phyloP scores from a whole-genome alignment of 177 flowering plant genomes.

The Vitis hybrid region DNA sequence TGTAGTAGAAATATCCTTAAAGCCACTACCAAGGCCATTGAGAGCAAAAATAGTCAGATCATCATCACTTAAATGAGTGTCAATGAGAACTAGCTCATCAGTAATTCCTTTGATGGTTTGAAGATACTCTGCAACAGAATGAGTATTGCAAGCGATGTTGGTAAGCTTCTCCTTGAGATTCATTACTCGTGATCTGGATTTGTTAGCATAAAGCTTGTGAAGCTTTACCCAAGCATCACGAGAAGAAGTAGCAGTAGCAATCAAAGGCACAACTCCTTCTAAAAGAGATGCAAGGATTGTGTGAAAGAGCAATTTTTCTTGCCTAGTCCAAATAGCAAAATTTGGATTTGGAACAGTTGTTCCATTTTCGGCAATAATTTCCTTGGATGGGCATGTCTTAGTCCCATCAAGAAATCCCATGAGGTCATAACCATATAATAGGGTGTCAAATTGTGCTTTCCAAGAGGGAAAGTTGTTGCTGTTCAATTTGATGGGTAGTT shows the following conservation, averaged over 20 bases:
- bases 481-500: too few relatives aligned
- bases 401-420: too few relatives aligned
- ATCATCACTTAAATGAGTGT: neutral
- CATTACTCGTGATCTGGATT: neutral
- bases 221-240: neutral
- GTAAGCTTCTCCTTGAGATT: neutral
- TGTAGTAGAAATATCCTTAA: too few relatives aligned
- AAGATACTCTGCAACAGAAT: neutral
- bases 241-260: neutral
- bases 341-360: too few relatives aligned
- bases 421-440: too few relatives aligned
- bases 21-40: neutral
- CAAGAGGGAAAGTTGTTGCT: too few relatives aligned
- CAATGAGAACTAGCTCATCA: neutral
- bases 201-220: neutral
- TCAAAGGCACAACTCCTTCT: neutral
- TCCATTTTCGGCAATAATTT: too few relatives aligned
- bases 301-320: neutral
- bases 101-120: neutral
- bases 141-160: neutral
- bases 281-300: neutral
- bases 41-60: neutral
- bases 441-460: too few relatives aligned
- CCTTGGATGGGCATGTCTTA: too few relatives aligned
- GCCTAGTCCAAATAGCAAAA: too few relatives aligned